Conservation (phyloP, 495 filamentous ascomycete species). For the Glarea lozoyensis region DNA sequence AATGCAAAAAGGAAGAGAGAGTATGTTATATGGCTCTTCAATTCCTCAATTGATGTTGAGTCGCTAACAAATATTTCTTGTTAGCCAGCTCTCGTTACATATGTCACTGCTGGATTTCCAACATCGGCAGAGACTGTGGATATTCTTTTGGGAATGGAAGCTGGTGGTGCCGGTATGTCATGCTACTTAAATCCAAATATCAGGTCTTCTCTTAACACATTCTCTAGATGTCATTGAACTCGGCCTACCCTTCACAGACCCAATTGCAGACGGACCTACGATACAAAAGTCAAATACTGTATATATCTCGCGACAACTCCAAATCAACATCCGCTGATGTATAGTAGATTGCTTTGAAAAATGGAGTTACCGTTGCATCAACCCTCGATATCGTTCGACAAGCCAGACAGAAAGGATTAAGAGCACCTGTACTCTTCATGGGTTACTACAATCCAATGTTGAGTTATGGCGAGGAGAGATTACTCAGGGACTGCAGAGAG, state of each 20-base stretch:
- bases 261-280: conserved; percentile 90
- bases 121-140: conserved; percentile 72
- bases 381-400: conserved; percentile 72
- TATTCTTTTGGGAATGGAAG: conserved; percentile 81
- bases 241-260: conserved; percentile 93
- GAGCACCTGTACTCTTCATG: conserved; percentile 84
- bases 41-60: neutral
- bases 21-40: conserved; percentile 31
- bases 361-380: conserved; percentile 74
- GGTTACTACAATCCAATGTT: conserved; percentile 97
- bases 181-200: conserved; percentile 1
- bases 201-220: neutral
- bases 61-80: conserved; percentile 6
- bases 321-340: conserved; percentile 33
- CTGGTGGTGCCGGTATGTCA: conserved; percentile 75
- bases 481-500: conserved; percentile 76
- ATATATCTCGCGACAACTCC: conserved; percentile 1
- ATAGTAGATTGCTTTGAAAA: conserved; percentile 52
- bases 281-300: conserved; percentile 88
- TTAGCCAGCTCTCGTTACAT: conserved; percentile 77
- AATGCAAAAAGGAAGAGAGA: conserved; percentile 69
- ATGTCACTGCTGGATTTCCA: conserved; percentile 93
- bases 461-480: conserved; percentile 82
- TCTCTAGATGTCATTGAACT: conserved; percentile 68
- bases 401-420: conserved; percentile 66